Conservation (phyloP, 1,284 basidiomycete genomes). For the Sanghuangporus sanghuang region DNA sequence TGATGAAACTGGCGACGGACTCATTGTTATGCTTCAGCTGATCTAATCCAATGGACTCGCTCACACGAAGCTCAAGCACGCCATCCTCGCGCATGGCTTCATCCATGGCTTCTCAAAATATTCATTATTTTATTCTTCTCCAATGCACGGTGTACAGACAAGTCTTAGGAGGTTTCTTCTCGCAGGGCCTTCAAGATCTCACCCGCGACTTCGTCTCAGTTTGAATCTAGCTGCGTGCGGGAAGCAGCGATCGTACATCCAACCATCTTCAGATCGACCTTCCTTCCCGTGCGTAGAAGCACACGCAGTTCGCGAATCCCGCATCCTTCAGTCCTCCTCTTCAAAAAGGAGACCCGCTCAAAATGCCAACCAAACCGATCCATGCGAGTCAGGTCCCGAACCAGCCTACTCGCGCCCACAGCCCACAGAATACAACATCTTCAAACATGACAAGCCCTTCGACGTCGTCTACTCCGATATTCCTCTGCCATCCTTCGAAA, state of each 20-base stretch:
- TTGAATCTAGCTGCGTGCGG: not conserved
- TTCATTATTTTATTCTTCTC: not conserved
- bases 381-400: conserved; percentile 57
- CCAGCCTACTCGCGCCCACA: conserved; percentile 72
- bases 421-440: conserved; percentile 63
- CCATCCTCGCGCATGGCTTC: not conserved
- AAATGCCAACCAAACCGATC: conserved; percentile 5
- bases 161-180: not conserved
- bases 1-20: not conserved
- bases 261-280: conserved; percentile 27
- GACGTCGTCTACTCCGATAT: conserved; percentile 65
- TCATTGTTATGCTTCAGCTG: too few species aligned
- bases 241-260: not conserved
- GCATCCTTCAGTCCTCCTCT: conserved; percentile 30
- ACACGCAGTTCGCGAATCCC: conserved; percentile 59
- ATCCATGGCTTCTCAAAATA: not conserved
- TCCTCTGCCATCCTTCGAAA: conserved; percentile 71
- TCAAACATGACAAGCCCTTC: conserved; percentile 58
- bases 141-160: not conserved
- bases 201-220: not conserved
- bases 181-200: not conserved
- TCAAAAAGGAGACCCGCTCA: not conserved
- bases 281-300: conserved; percentile 75
- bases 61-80: conserved; percentile 7
- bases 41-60: too few species aligned